Evolutionary conservation across 768 basidiomycete genomes (phyloP), one percentile per base, ranked within the genome.

Genomic region (Leucogyrophana mollusca): DNA sequence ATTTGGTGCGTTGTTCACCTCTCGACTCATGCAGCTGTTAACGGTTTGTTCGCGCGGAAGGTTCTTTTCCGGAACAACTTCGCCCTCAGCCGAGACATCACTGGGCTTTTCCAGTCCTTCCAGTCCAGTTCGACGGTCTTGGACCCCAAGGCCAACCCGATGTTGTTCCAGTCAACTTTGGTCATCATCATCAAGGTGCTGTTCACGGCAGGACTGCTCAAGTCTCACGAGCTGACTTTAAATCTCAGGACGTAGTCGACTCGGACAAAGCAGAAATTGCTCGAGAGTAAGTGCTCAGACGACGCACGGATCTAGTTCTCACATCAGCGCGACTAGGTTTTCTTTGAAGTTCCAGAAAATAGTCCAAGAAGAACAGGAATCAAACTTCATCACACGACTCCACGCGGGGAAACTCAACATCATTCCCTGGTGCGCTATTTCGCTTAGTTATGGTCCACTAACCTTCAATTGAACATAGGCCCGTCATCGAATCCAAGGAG

Each of bases 51-150:
- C 9, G 17, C 43, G 4, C 13, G 25, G 16, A 47, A 83, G 82
- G 79, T 84, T 1, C 61, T 83, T 2, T 83, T 82, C 65, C 74
- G 83, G 3, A 82, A 84, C 46, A 84, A 84, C 43, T 84, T 84
- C 44, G 79, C 82, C 0, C 61, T 83, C 2, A 77, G 78, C 35
- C 69, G 80, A 16, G 79, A 82, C 50, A 79, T 84, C 14, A 71
- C 76, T 3, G 79, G 78, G 2, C 71, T 83, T 2, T 84, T 84
- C 46, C 77, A 79, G 46, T 81, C 79, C 0, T 82, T 81, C 64
- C 80, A 81, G 49, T 74, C 78, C 0, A 78, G 77, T n/a, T 73
- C 77, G 0, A 73, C 76, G 0, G 72, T 84, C 10, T 58, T 84
- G 3, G 79, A 85, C 53, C 83, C 82, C 8, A 68, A 72, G 11